Base-by-base conservation (phyloP, 768 basidiomycete genomes). In the Udeniomyces megalosporus region DNA sequence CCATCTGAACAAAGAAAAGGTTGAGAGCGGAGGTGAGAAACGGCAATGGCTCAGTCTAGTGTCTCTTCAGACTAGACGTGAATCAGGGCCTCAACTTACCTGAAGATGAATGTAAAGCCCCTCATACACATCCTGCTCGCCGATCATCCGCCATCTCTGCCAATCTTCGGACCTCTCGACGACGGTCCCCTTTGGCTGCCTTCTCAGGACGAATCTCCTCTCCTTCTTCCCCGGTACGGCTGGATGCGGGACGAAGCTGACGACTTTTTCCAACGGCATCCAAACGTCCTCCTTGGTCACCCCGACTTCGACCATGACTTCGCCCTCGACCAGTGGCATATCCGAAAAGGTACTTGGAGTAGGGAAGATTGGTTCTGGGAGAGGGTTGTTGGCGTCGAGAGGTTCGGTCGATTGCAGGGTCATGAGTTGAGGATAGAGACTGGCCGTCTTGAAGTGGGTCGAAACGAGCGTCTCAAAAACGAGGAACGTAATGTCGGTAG, bases 401-500 rank as follows among this genome's bases (percentile, higher is more conserved):
- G 61, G 45, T 5, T 28, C 17, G 2, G 61, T 15, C 28, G 34
- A 22, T 26, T 14, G 34, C 28, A 62, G 51, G 12, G 53, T 34
- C 24, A 35, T 38, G 24, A 57, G 61, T 14, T 35, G 1, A 12
- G 61, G 61, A 24, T 45, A 56, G n/a, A 62, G 61, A 20, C 46
- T 28, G 14, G 47, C n/a, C 12, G 54, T 55, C 31, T 48, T 20
- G 46, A 62, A 62, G 48, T 62, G 61, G 4, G 47, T 48, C 14
- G 28, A 10, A 2, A 55, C 29, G 31, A 63, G 45, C 20, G 55
- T 35, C 35, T 63, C 61, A 24, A 26, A 57, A 31, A 48, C 45
- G 48, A 63, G 54, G 61, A 63, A 58, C 17, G 61, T 57, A 42
- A 63, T 22, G 20, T 49, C 42, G 11, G 34, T 46, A 11, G 44